Percentiles rank a stretch among this genome's conserved stretches.
Evolutionary conservation across 2,329 filamentous ascomycete genomes (phyloP).

Genomic region (Diplocarpon rosae): DNA sequence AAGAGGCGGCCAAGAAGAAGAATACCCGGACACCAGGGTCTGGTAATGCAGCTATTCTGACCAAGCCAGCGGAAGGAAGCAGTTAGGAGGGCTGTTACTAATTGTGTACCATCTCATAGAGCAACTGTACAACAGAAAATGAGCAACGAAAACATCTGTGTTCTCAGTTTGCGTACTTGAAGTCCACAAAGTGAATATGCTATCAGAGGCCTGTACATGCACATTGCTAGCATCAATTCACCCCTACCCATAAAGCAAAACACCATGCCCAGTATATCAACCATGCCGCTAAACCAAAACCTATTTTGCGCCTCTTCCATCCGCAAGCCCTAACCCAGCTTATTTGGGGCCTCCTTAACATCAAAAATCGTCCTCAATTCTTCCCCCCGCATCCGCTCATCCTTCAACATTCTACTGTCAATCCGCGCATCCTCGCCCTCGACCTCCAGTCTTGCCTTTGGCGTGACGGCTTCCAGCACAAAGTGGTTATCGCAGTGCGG

Average conservation of each 20-base stretch:
- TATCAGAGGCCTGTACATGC: too few relatives aligned
- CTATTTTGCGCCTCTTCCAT: background rate
- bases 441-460: slow-evolving; percentile 71
- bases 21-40: slow-evolving; percentile 61
- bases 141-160: slow-evolving; percentile 19
- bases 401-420: slow-evolving; percentile 84
- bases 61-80: slow-evolving; percentile 35
- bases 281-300: slow-evolving; percentile 25
- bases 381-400: slow-evolving; percentile 59
- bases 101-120: slow-evolving; percentile 20
- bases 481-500: slow-evolving; percentile 99
- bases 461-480: slow-evolving; percentile 77
- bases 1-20: slow-evolving; percentile 97
- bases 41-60: slow-evolving; percentile 63
- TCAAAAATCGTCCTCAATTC: slow-evolving; percentile 61
- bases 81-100: slow-evolving; percentile 7
- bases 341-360: slow-evolving; percentile 62
- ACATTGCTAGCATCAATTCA: background rate
- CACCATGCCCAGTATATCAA: too few relatives aligned
- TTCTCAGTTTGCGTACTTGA: background rate
- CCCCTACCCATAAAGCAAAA: background rate
- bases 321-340: slow-evolving; percentile 49
- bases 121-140: slow-evolving; percentile 27
- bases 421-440: slow-evolving; percentile 85
- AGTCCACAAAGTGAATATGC: too few relatives aligned